These are phyloP conservation scores for Capronia americana DNA, from an alignment of 2,329 filamentous ascomycete genomes.

Conservation along the genomic window DNA sequence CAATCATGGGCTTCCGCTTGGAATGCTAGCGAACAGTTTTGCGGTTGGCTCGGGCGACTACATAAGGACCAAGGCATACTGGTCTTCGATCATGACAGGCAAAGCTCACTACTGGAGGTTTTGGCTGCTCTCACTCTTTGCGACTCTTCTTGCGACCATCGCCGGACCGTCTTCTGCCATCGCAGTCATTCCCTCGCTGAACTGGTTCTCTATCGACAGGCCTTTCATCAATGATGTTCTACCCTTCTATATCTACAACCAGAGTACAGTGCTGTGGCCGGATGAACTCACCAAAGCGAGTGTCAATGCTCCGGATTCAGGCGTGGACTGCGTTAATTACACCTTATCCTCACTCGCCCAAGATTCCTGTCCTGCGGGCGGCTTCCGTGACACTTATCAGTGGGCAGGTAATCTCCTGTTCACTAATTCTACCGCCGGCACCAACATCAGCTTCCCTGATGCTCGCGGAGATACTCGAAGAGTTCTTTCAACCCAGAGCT, in stretches of 20 bases:
- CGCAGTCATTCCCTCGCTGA: slow-evolving; percentile 38
- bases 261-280: slow-evolving; percentile 37
- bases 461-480: slow-evolving; percentile 29
- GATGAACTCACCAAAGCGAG: slow-evolving; percentile 30
- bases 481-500: slow-evolving; percentile 30
- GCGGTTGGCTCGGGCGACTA: slow-evolving; percentile 39
- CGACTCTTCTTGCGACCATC: slow-evolving; percentile 37
- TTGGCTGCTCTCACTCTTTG: slow-evolving; percentile 32
- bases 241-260: slow-evolving; percentile 32
- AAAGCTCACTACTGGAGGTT: slow-evolving; percentile 32
- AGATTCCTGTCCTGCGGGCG: slow-evolving; percentile 25
- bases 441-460: slow-evolving; percentile 30
- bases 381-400: slow-evolving; percentile 21
- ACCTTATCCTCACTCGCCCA: slow-evolving; percentile 19
- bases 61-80: slow-evolving; percentile 39
- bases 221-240: slow-evolving; percentile 28
- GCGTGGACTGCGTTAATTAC: slow-evolving; percentile 24
- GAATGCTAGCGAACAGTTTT: slow-evolving; percentile 38
- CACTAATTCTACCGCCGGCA: slow-evolving; percentile 27
- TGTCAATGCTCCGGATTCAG: slow-evolving; percentile 28
- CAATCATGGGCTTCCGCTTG: slow-evolving; percentile 39
- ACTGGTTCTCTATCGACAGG: slow-evolving; percentile 33
- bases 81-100: slow-evolving; percentile 30
- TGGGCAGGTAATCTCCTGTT: slow-evolving; percentile 32
- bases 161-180: slow-evolving; percentile 40